Conservation (phyloP, 2,329 filamentous ascomycete species). For the Colletotrichum sp. region DNA sequence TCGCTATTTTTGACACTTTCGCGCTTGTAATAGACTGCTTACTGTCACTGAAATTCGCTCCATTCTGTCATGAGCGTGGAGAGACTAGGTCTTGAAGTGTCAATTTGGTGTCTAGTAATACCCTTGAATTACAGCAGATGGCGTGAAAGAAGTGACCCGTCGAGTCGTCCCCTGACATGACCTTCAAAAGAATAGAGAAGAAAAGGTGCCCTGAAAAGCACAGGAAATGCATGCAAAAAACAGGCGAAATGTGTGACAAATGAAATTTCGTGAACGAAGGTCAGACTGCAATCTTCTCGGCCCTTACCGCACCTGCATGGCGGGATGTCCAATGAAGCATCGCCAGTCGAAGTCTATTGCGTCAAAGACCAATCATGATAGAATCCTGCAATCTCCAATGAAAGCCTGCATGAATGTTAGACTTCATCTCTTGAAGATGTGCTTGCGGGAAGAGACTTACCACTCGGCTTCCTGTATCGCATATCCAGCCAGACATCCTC, state of each 20-base stretch:
- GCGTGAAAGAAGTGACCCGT: neutral
- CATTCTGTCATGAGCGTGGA: neutral
- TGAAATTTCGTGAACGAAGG: neutral
- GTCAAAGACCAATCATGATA: neutral
- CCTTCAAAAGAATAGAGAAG: neutral
- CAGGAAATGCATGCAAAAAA: neutral
- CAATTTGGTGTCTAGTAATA: neutral
- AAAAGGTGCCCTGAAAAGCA: neutral
- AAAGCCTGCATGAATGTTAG: slow-evolving; percentile 2
- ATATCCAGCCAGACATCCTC: neutral
- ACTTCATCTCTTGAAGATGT: neutral
- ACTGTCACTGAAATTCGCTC: neutral
- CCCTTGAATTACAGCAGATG: neutral
- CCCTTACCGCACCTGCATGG: neutral
- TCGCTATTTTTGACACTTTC: neutral
- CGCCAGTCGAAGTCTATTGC: slow-evolving; percentile 3
- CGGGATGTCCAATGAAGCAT: neutral
- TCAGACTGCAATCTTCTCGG: neutral
- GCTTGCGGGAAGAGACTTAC: neutral
- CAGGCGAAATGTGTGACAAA: neutral
- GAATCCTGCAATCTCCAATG: slow-evolving; percentile 4
- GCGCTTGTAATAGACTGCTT: neutral
- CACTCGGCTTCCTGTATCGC: neutral
- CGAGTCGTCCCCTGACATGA: neutral
- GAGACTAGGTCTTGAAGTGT: neutral